Conservation (phyloP, 139 green algal genomes). For the Picocystis salinarum region DNA sequence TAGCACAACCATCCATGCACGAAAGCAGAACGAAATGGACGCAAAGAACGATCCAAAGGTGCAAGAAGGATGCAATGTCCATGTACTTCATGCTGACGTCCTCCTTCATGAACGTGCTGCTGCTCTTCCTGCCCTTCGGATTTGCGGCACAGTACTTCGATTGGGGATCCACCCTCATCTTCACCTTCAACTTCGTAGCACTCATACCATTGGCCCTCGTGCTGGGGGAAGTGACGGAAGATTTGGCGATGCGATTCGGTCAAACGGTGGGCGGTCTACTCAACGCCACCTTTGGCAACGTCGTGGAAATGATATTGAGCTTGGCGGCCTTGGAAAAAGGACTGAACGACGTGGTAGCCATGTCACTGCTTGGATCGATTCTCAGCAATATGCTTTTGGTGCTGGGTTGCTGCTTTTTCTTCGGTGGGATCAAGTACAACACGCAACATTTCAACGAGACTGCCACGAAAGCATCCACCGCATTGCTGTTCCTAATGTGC, state of each 20-base stretch:
- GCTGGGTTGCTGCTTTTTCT: slow-evolving; percentile 66
- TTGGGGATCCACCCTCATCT: neutral
- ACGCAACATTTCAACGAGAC: slow-evolving; percentile 51
- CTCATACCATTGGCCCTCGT: slow-evolving; percentile 66
- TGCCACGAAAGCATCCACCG: slow-evolving; percentile 41
- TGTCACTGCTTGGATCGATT: slow-evolving; percentile 63
- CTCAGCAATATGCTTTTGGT: slow-evolving; percentile 78
- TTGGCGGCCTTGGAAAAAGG: slow-evolving; percentile 43
- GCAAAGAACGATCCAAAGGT: too few relatives aligned
- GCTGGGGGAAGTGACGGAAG: slow-evolving; percentile 72
- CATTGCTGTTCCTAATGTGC: slow-evolving; percentile 55
- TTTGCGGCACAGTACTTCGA: slow-evolving; percentile 13
- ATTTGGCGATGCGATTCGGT: slow-evolving; percentile 56
- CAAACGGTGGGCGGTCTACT: slow-evolving; percentile 42
- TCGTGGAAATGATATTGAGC: slow-evolving; percentile 85
- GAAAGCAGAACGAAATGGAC: too few relatives aligned
- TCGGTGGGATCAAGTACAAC: slow-evolving; percentile 44
- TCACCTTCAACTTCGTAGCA: slow-evolving; percentile 43
- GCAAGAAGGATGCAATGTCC: too few relatives aligned
- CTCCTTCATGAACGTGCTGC: slow-evolving; percentile 58
- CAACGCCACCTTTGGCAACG: slow-evolving; percentile 87
- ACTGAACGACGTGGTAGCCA: slow-evolving; percentile 54
- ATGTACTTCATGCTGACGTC: too few relatives aligned
- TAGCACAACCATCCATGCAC: too few relatives aligned
- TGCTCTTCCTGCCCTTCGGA: slow-evolving; percentile 42